A percentile compares a stretch with the other conserved stretches of the same genome.
Evolutionary conservation across 2,329 filamentous ascomycete species (phyloP).

Genomic region (Bipolaris sorokiniana): DNA sequence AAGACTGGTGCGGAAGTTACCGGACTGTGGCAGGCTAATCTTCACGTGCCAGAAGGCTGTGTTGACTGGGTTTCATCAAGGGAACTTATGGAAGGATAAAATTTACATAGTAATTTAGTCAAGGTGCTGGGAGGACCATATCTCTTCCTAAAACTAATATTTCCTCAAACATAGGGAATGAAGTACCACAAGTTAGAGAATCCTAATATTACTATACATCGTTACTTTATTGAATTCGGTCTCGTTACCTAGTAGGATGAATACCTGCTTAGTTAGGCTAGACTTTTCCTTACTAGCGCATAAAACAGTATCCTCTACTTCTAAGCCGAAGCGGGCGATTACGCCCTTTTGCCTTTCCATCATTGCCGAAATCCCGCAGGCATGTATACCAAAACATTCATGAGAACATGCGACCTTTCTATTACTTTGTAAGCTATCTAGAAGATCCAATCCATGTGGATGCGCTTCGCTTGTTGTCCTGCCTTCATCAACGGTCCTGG

Average conservation of each 20-base stretch:
- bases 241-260: no score
- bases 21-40: neutral
- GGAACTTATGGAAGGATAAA: no score
- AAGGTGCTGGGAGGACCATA: no score
- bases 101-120: no score
- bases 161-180: no score
- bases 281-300: no score
- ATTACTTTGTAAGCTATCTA: neutral
- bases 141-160: no score
- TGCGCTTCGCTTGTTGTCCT: neutral
- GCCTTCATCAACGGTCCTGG: neutral
- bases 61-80: neutral
- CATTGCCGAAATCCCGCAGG: neutral
- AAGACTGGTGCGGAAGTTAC: neutral
- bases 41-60: neutral
- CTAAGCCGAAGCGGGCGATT: neutral
- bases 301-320: no score
- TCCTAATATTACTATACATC: no score
- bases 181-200: no score
- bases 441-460: neutral
- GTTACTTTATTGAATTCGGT: no score
- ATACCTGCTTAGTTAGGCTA: no score
- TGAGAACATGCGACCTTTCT: neutral
- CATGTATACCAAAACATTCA: neutral
- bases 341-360: slow-evolving; percentile 13